phyloP scores from a whole-genome alignment of 116 monocot species.

The Trichopus zeylanicus region DNA sequence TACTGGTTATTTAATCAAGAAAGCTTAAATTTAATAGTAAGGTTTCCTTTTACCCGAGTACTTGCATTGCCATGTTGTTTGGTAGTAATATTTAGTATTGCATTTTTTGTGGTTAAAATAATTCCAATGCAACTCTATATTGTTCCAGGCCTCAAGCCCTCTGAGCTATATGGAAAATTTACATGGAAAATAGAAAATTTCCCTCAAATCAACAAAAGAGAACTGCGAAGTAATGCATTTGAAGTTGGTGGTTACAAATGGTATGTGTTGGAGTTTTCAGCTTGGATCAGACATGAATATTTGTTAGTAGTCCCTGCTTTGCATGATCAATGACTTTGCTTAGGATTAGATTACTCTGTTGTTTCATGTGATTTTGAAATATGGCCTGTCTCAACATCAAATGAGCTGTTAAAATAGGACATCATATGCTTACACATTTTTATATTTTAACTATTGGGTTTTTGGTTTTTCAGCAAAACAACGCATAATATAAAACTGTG shows the following conservation, averaged over 20 bases:
- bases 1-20: too few species aligned
- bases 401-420: too few species aligned
- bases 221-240: conserved; percentile 79
- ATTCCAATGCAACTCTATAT: not conserved
- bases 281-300: not conserved
- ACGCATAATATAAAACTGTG: too few species aligned
- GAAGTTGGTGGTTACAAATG: conserved; percentile 98
- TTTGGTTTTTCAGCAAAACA: too few species aligned
- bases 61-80: too few species aligned
- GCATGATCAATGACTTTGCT: too few species aligned
- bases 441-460: not conserved
- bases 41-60: too few species aligned
- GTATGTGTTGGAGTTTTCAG: conserved; percentile 21
- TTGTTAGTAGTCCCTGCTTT: not conserved
- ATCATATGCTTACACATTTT: too few species aligned
- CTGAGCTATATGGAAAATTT: conserved; percentile 76
- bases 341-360: not conserved
- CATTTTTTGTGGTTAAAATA: too few species aligned
- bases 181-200: conserved; percentile 97
- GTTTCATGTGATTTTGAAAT: not conserved
- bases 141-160: conserved; percentile 75
- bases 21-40: too few species aligned
- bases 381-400: too few species aligned
- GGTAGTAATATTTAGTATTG: too few species aligned
- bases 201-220: conserved; percentile 70